phyloP scores from a whole-genome alignment of 805 yeast species.

The Wickerhamiella slavikovae region DNA sequence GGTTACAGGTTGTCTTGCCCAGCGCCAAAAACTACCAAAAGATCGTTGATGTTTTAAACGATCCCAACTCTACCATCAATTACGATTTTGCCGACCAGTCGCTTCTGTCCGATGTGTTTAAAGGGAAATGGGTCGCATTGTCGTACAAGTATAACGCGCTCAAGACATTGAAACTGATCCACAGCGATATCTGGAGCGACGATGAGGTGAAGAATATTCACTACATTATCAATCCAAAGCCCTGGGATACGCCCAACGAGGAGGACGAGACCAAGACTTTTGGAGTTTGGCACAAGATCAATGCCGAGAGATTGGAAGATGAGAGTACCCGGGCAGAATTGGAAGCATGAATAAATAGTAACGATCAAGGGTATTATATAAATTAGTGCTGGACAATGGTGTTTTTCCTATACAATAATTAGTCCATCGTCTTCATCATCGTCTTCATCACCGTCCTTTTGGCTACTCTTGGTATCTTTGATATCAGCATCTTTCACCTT shows the following conservation, averaged over 20 bases:
- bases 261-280: conserved; percentile 25
- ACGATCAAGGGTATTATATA: no score
- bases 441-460: no score
- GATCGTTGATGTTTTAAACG: conserved; percentile 23
- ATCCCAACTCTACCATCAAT: conserved; percentile 19
- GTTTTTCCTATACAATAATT: no score
- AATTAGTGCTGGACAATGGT: no score
- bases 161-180: conserved; percentile 29
- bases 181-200: conserved; percentile 27
- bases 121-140: conserved; percentile 29
- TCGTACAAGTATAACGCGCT: conserved; percentile 35
- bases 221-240: conserved; percentile 37
- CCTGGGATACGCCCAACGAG: conserved; percentile 27
- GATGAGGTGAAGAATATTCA: conserved; percentile 34
- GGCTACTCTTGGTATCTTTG: not conserved
- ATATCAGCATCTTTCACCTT: not conserved
- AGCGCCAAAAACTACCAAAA: conserved; percentile 18
- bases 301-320: conserved; percentile 11
- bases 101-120: conserved; percentile 32
- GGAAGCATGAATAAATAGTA: no score
- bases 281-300: conserved; percentile 28
- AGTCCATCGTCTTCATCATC: no score
- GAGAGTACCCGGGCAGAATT: not conserved
- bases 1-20: conserved; percentile 32
- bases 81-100: conserved; percentile 43